Percentiles rank a stretch among this genome's conserved stretches.
These are phyloP conservation scores for Xylariaceae sp. DNA, from an alignment of 2,329 filamentous ascomycete species.

Conservation along the genomic window DNA sequence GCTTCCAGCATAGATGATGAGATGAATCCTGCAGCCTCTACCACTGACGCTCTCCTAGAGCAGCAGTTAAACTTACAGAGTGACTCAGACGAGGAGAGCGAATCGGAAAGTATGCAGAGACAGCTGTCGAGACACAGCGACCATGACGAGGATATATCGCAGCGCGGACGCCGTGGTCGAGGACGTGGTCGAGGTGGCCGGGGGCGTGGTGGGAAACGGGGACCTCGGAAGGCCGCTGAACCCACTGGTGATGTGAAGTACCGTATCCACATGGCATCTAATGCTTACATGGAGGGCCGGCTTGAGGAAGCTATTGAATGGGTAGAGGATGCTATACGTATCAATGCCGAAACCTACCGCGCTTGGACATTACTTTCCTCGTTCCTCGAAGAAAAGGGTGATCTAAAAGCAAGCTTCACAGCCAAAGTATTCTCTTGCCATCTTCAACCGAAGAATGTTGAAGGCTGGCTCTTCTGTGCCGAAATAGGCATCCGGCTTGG, in stretches of 20 bases:
- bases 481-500: constrained; percentile 60
- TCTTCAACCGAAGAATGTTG: constrained; percentile 64
- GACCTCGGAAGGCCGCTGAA: constrained; percentile 67
- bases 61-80: constrained; percentile 31
- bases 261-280: constrained; percentile 69
- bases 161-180: constrained; percentile 17
- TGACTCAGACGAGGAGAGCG: constrained; percentile 22
- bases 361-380: constrained; percentile 68
- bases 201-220: constrained; percentile 41
- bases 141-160: constrained; percentile 13
- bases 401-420: constrained; percentile 62
- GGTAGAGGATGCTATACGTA: constrained; percentile 68
- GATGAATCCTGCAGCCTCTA: constrained; percentile 21
- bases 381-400: constrained; percentile 65
- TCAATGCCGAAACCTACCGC: constrained; percentile 70
- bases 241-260: constrained; percentile 74
- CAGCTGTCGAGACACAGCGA: constrained; percentile 4
- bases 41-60: constrained; percentile 37
- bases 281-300: constrained; percentile 68
- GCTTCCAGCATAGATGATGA: constrained; percentile 10
- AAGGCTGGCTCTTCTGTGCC: constrained; percentile 65
- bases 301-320: constrained; percentile 65
- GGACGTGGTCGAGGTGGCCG: constrained; percentile 24
- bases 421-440: constrained; percentile 68
- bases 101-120: constrained; percentile 10